Conservation (phyloP, 805 yeast species). For the Wickerhamiella brachini region DNA sequence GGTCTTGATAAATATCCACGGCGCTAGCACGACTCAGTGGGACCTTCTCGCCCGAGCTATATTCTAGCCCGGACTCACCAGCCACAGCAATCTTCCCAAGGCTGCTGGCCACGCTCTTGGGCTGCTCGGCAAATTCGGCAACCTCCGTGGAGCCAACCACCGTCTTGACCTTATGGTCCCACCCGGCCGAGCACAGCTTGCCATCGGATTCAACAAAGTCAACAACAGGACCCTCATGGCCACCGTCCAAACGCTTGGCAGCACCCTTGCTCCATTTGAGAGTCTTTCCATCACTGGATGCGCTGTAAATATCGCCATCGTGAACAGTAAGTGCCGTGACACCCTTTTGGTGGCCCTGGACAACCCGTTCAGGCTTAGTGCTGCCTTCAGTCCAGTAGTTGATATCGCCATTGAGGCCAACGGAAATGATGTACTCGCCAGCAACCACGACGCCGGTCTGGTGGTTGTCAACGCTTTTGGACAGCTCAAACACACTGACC, state of each 20-base stretch:
- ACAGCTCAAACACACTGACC: conserved; percentile 38
- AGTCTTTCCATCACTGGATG: conserved; percentile 73
- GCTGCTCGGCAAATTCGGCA: conserved; percentile 34
- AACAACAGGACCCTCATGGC: conserved; percentile 56
- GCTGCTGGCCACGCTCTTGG: conserved; percentile 26
- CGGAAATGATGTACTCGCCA: conserved; percentile 44
- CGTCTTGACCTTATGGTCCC: conserved; percentile 69
- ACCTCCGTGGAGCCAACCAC: conserved; percentile 24
- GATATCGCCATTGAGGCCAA: conserved; percentile 61
- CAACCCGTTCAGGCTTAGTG: conserved; percentile 26
- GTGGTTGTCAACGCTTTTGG: conserved; percentile 43
- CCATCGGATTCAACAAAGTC: conserved; percentile 31
- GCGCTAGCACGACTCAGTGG: conserved; percentile 30
- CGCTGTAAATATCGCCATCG: conserved; percentile 33
- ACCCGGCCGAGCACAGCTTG: conserved; percentile 46
- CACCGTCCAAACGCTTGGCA: conserved; percentile 25
- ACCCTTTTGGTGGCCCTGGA: conserved; percentile 72
- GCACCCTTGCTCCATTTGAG: conserved; percentile 41
- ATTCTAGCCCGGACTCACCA: conserved; percentile 16
- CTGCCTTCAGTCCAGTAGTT: conserved; percentile 36
- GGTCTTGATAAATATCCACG: conserved; percentile 31
- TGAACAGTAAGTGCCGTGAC: conserved; percentile 43
- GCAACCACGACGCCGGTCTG: conserved; percentile 69
- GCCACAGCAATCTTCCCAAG: conserved; percentile 19
- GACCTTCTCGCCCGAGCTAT: conserved; percentile 21